Evolutionary conservation across 202 grass and related monocot genomes (phyloP), one percentile per base, ranked within the genome.

Genomic region (Schoenoplectus tabernaemontani): DNA sequence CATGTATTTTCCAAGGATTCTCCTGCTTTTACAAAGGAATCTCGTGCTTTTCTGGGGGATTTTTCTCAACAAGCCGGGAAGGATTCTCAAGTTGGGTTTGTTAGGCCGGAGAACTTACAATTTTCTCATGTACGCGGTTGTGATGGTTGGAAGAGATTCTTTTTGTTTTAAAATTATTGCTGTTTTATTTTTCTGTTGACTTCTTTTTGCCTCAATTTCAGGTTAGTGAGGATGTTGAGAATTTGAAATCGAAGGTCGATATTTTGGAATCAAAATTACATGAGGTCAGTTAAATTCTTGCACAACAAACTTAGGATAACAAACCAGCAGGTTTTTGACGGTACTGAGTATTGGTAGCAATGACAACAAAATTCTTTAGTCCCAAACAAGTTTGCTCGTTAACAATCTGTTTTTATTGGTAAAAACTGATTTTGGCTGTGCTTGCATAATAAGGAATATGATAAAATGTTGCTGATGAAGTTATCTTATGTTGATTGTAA

Each of bases 191-290:
- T 66, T 11, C 64, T 79, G 37, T 83, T 51, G 57, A 78, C 53
- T 13, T 22, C 30, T 82, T 65, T 17, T 84, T 60, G 46, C 47
- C 44, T 83, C 81, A 26, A 79, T 58, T 78, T 68, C 84, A 99
- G 96, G 92, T 96, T 85, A 90, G 83, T 7, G 88, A 96, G 84
- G 96, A 95, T 85, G 86, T 96, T 82, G 86, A 89, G 69, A 90
- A 99, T 88, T 47, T 99, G 85, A 91, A 88, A 84, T 93, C 81
- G 50, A 93, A 99, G 84, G 82, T 99, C 72, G 88, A 83, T 24
- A 80, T 54, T 86, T 88, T 99, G 41, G 90, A 96, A 89, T 83
- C 67, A n/a, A 99, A 99, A 87, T 88, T 99, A 86, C 87, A 89
- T 54, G 88, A 92, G 87, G 96, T 99, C 79, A 89, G 85, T 81